These are phyloP conservation scores for Coniosporium apollinis DNA, from an alignment of 495 filamentous ascomycete species.

Conservation along the genomic window DNA sequence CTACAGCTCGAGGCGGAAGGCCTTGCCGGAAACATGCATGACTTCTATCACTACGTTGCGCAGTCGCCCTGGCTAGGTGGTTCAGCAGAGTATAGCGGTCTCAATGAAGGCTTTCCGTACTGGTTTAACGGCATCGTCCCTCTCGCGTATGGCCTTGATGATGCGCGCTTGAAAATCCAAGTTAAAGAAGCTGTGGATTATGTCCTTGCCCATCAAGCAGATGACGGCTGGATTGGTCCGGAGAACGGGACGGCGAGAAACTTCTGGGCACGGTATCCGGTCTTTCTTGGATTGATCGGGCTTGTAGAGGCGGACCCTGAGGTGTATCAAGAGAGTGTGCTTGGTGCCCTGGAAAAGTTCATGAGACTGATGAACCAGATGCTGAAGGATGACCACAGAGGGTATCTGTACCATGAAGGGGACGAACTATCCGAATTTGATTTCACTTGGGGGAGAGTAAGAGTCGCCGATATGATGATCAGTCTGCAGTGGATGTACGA, in stretches of 20 bases:
- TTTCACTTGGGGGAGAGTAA: conserved; percentile 28
- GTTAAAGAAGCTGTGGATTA: conserved; percentile 31
- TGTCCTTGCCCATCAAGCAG: conserved; percentile 33
- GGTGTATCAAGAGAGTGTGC: conserved; percentile 19
- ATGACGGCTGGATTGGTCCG: conserved; percentile 46
- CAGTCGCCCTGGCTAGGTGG: conserved; percentile 41
- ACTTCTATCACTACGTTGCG: conserved; percentile 42
- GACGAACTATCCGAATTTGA: conserved; percentile 23
- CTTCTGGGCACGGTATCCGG: conserved; percentile 37
- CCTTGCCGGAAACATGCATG: conserved; percentile 40
- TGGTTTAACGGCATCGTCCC: conserved; percentile 53
- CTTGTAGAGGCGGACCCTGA: conserved; percentile 25
- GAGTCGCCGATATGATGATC: conserved; percentile 36
- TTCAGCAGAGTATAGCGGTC: conserved; percentile 36
- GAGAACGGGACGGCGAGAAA: conserved; percentile 28
- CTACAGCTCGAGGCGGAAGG: conserved; percentile 34
- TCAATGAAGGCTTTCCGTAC: conserved; percentile 45
- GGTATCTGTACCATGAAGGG: conserved; percentile 27
- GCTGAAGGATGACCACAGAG: conserved; percentile 34
- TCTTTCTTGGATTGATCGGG: conserved; percentile 36
- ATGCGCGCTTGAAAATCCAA: conserved; percentile 37
- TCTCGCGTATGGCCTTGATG: conserved; percentile 39
- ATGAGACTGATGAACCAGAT: conserved; percentile 26
- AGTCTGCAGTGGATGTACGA: conserved; percentile 38
- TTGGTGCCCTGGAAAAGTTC: conserved; percentile 25